Percentiles rank a stretch among this genome's conserved stretches.
Evolutionary conservation across 805 yeast species (phyloP).

Genomic region (Cyberlindnera amylophila): DNA sequence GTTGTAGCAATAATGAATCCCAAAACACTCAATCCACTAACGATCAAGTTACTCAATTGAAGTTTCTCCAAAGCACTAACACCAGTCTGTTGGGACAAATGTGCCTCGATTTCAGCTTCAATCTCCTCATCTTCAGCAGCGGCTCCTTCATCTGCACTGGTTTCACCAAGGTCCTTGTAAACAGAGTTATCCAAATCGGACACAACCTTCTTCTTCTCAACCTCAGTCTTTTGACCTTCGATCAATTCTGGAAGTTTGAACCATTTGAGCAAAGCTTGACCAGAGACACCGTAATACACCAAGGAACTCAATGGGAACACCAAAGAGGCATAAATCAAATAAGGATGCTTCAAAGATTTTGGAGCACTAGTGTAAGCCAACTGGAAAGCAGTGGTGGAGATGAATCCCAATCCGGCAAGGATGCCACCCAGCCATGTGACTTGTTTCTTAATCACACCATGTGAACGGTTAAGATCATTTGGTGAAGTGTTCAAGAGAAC

Average conservation of each 20-base stretch:
- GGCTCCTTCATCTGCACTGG: slow-evolving; percentile 21
- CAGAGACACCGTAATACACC: slow-evolving; percentile 14
- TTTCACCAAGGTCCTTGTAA: slow-evolving; percentile 39
- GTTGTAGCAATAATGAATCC: slow-evolving; percentile 47
- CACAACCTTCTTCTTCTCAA: slow-evolving; percentile 29
- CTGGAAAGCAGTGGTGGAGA: slow-evolving; percentile 49
- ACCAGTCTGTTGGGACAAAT: slow-evolving; percentile 38
- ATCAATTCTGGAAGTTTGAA: slow-evolving; percentile 6
- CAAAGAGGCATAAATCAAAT: slow-evolving; percentile 48
- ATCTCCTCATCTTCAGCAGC: slow-evolving; percentile 32
- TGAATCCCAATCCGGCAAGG: slow-evolving; percentile 38
- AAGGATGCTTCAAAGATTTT: slow-evolving; percentile 60
- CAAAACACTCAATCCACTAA: slow-evolving; percentile 39
- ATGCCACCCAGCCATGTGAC: slow-evolving; percentile 24
- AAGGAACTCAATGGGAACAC: slow-evolving; percentile 23
- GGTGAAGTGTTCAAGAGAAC: no score
- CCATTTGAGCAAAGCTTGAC: slow-evolving; percentile 3
- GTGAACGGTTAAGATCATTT: slow-evolving; percentile 14
- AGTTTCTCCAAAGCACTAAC: slow-evolving; percentile 32
- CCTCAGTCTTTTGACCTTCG: slow-evolving; percentile 15
- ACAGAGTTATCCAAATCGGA: slow-evolving; percentile 44
- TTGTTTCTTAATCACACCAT: slow-evolving; percentile 20
- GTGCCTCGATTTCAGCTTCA: slow-evolving; percentile 40
- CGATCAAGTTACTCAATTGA: slow-evolving; percentile 35
- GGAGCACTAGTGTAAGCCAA: slow-evolving; percentile 58